phyloP scores from a whole-genome alignment of 805 yeast species.

The Candida berthetii region DNA sequence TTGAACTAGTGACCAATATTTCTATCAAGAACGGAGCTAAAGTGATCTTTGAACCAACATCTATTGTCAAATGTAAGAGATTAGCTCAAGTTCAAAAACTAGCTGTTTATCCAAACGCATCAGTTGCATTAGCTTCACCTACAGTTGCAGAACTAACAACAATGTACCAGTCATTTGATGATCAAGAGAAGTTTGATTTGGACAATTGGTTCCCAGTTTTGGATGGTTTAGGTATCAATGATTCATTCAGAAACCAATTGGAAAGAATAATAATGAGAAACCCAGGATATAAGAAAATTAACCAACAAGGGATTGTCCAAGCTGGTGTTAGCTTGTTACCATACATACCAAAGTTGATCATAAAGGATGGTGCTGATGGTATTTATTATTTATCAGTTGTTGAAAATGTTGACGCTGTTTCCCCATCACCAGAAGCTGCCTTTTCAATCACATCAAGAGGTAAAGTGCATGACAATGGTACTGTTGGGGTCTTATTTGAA shows the following conservation, averaged over 20 bases:
- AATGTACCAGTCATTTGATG: slow-evolving; percentile 44
- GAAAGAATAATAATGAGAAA: slow-evolving; percentile 23
- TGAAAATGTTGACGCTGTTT: slow-evolving; percentile 3
- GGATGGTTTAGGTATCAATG: slow-evolving; percentile 49
- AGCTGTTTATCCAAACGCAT: slow-evolving; percentile 12
- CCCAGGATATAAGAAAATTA: slow-evolving; percentile 19
- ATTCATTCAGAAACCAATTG: slow-evolving; percentile 39
- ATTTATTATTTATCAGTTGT: slow-evolving; percentile 37
- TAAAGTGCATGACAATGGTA: slow-evolving; percentile 4
- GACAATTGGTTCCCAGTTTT: slow-evolving; percentile 72
- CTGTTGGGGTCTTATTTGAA: slow-evolving; percentile 54
- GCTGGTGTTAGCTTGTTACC: slow-evolving; percentile 72
- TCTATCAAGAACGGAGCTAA: slow-evolving; percentile 16
- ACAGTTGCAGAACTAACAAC: slow-evolving; percentile 56
- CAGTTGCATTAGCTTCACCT: slow-evolving; percentile 41
- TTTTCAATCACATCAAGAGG: slow-evolving; percentile 14
- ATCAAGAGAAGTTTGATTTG: slow-evolving; percentile 36
- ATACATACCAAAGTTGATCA: slow-evolving; percentile 54
- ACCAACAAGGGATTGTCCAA: slow-evolving; percentile 47
- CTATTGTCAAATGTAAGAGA: slow-evolving; percentile 19
- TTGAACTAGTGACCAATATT: slow-evolving; percentile 29
- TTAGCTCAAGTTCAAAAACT: background rate
- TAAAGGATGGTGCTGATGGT: slow-evolving; percentile 68
- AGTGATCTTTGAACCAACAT: slow-evolving; percentile 73
- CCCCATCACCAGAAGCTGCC: slow-evolving; percentile 2